Evolutionary conservation across 2,329 filamentous ascomycete species (phyloP), one percentile per base, ranked within the genome.

Genomic region (Ophiostoma piceae): DNA sequence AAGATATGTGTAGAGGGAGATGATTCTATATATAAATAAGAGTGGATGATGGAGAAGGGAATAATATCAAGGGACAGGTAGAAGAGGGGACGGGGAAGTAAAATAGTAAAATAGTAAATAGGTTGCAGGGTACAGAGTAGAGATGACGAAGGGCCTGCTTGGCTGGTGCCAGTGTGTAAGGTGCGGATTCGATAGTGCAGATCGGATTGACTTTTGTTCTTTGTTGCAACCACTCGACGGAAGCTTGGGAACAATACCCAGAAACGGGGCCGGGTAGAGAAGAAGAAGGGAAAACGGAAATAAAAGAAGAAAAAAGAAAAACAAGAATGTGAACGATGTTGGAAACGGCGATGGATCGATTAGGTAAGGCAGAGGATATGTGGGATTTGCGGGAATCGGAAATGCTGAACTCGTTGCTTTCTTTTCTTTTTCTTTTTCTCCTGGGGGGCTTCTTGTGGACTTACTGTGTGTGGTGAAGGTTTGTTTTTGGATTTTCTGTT

Each of bases 361-460:
- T 19, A 47, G 43, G 43, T 47, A 47, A 47, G 57, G 57, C 57
- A 60, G 57, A 57, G 22, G 57, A 35, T 26, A 29, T 22, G n/a
- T 26, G 22, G 51, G 51, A 57, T 57, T 60, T 26, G 57, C 57
- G 57, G 57, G 6, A 57, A 16, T 60, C 57, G 57, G 57, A 16
- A 57, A 16, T 60, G 57, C 9, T 60, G 57, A 32, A 26, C 57
- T 32, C 5, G 11, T 60, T 32, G 1, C 8, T 32, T 60, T 60
- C 89, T 85, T 86, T 89, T 92, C 37, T 68, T 77, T 12, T 43
- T 5, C 14, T 64, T 64, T 19, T n/a, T 5, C 29, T 6, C 32
- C 9, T 65, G 29, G 5, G n/a, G n/a, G 51, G 51, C 26, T 57
- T n/a, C 51, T 29, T 47, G 14, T 47, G 5, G 14, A 47, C 43